These are phyloP conservation scores for Suhomyces sp. DNA, from an alignment of 805 yeast genomes.

Conservation along the genomic window DNA sequence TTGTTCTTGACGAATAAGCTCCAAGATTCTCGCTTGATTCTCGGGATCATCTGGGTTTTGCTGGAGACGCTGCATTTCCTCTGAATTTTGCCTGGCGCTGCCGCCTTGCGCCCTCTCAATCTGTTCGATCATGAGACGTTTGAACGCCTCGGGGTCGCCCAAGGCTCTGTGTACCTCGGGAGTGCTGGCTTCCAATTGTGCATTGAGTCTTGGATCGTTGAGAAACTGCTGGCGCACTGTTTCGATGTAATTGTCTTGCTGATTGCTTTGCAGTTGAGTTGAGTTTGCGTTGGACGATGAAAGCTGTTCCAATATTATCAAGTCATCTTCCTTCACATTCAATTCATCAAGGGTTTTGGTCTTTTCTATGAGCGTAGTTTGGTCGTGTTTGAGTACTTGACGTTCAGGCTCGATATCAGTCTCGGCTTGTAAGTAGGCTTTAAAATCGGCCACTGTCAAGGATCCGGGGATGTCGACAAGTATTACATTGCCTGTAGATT, in stretches of 20 bases:
- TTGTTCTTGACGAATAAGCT: conserved; percentile 64
- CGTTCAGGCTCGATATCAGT: conserved; percentile 46
- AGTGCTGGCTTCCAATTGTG: conserved; percentile 32
- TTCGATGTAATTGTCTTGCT: conserved; percentile 40
- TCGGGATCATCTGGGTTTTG: conserved; percentile 70
- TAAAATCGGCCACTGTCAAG: conserved; percentile 62
- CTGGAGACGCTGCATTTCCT: conserved; percentile 52
- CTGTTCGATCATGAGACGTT: conserved; percentile 32
- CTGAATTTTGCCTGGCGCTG: conserved; percentile 18
- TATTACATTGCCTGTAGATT: conserved; percentile 23
- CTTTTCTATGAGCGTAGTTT: conserved; percentile 34
- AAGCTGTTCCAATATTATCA: conserved; percentile 40
- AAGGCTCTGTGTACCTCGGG: conserved; percentile 50
- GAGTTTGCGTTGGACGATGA: conserved; percentile 7
- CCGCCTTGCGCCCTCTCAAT: conserved; percentile 8
- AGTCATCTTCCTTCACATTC: conserved; percentile 56
- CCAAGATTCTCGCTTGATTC: conserved; percentile 61
- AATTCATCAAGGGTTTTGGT: conserved; percentile 43
- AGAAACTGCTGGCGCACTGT: conserved; percentile 47
- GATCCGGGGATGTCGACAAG: conserved; percentile 63
- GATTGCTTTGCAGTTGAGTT: not conserved
- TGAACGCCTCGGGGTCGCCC: conserved; percentile 49
- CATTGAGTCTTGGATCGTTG: conserved; percentile 37
- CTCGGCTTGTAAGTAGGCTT: conserved; percentile 72
- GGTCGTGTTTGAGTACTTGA: conserved; percentile 52